These are phyloP conservation scores for Nepenthes alata DNA, from an alignment of 179 eudicot species.

Conservation along the genomic window DNA sequence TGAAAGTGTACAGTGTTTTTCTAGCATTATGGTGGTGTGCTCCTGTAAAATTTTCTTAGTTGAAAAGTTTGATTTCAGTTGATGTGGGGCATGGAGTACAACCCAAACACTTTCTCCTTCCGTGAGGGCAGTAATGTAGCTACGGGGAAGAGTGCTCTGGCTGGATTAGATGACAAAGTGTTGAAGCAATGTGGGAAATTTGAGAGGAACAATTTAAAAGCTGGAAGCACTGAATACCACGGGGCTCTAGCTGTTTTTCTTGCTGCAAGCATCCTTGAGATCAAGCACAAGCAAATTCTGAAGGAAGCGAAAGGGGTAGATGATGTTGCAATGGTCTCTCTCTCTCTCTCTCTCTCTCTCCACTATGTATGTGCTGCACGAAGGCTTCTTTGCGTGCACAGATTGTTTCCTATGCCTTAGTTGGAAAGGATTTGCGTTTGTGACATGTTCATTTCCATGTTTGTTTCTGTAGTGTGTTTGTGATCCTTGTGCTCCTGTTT, in stretches of 20 bases:
- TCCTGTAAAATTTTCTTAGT: slow-evolving; percentile 11
- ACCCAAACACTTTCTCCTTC: slow-evolving; percentile 35
- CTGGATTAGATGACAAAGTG: slow-evolving; percentile 23
- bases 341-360: slow-evolving; percentile 1
- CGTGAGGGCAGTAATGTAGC: slow-evolving; percentile 32
- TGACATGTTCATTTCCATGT: neutral
- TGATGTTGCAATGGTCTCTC: slow-evolving; percentile 30
- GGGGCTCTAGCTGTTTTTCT: slow-evolving; percentile 37
- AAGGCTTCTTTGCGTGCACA: neutral
- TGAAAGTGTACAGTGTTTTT: neutral
- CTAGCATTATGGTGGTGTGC: neutral
- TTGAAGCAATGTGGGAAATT: slow-evolving; percentile 30
- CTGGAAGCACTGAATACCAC: slow-evolving; percentile 31
- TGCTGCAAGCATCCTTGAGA: slow-evolving; percentile 43
- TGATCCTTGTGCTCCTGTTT: neutral
- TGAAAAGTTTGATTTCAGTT: slow-evolving; percentile 22
- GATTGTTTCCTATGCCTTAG: neutral
- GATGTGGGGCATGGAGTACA: slow-evolving; percentile 51
- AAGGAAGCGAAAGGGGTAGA: slow-evolving; percentile 40
- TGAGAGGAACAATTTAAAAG: slow-evolving; percentile 36
- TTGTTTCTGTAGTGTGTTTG: neutral
- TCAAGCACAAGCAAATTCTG: slow-evolving; percentile 33
- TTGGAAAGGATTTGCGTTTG: neutral
- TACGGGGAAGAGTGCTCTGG: slow-evolving; percentile 14
- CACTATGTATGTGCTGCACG: neutral